Evolutionary conservation across 805 yeast species (phyloP).

Genomic region (Myxozyma nipponensis): DNA sequence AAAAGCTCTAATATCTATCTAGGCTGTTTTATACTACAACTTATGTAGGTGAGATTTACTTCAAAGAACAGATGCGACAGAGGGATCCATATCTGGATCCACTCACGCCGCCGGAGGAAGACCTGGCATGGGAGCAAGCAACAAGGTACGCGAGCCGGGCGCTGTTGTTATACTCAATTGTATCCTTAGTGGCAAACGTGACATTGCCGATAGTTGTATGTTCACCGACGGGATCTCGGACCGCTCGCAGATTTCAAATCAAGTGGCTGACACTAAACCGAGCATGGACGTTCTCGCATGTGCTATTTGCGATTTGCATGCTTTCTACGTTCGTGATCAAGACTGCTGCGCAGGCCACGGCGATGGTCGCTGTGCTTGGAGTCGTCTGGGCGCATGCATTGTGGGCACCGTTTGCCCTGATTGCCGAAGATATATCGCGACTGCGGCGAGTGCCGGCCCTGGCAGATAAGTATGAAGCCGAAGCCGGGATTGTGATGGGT

Average conservation of each 20-base stretch:
- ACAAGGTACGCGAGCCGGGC: constrained; percentile 54
- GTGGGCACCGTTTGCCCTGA: constrained; percentile 64
- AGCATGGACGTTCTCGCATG: constrained; percentile 52
- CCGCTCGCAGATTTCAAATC: constrained; percentile 6
- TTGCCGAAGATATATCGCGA: constrained; percentile 54
- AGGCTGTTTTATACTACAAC: constrained; percentile 63
- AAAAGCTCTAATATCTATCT: constrained; percentile 45
- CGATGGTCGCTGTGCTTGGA: constrained; percentile 52
- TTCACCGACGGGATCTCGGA: constrained; percentile 20
- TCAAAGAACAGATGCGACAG: constrained; percentile 37
- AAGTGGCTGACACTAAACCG: constrained; percentile 26
- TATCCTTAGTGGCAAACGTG: constrained; percentile 45
- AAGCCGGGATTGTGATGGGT: constrained; percentile 55
- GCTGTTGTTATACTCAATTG: constrained; percentile 47
- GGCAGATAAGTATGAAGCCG: constrained; percentile 42
- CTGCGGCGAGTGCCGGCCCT: constrained; percentile 38
- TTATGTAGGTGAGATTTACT: constrained; percentile 58
- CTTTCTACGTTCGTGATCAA: constrained; percentile 45
- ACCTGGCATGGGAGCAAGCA: constrained; percentile 44
- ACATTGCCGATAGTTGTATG: constrained; percentile 45
- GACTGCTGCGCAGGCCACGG: constrained; percentile 44
- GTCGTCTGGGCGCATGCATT: constrained; percentile 63
- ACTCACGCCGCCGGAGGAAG: constrained; percentile 40
- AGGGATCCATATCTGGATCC: constrained; percentile 41
- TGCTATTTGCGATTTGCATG: constrained; percentile 49